Base-by-base conservation (phyloP, 768 basidiomycete genomes). In the Boletus coccyginus region DNA sequence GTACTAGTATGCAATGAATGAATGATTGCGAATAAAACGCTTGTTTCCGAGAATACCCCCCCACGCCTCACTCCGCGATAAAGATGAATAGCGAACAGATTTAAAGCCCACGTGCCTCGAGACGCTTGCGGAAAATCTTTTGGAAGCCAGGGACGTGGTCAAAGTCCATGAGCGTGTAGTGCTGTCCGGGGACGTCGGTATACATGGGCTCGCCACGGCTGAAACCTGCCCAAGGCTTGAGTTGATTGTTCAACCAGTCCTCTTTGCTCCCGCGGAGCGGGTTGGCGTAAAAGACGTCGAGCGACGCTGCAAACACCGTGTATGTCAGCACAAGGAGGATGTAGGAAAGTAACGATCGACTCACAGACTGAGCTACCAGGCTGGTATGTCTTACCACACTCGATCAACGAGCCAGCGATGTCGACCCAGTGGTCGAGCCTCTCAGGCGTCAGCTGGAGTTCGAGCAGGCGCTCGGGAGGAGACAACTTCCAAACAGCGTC, bases 121-220 rank as follows among this genome's bases (percentile, higher is more conserved):
- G 64, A 38, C 59, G 57, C 33, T 5, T 47, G 11, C 68, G 69
- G 60, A 69, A 69, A 45, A 69, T 60, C 56, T 66, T 69, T 47
- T 69, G 67, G 60, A 69, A 70, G 0, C 55, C 59, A 1, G 66
- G 66, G 6, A 70, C 69, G 36, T 69, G 67, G 50, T 70, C 69
- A 41, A 66, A 62, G 57, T 69, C 68, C 69, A 69, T 70, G n/a
- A 69, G 58, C 3, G 68, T 70, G 49, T 69, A 69, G 46, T 69
- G 69, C 17, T 66, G 62, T 24, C 68, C 68, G 0, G 68, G 68
- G 3, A 69, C 68, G 11, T 69, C 68, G 0, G 57, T 69, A 10
- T 56, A 69, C 11, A 54, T 9, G 3, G 67, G 57, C 56, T 70
- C 62, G 33, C 44, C 14, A 3, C 69, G 69, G 35, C 66, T 55